Conservation (phyloP, 1,139 yeast species). For the Cylindricascospora bacillispora region DNA sequence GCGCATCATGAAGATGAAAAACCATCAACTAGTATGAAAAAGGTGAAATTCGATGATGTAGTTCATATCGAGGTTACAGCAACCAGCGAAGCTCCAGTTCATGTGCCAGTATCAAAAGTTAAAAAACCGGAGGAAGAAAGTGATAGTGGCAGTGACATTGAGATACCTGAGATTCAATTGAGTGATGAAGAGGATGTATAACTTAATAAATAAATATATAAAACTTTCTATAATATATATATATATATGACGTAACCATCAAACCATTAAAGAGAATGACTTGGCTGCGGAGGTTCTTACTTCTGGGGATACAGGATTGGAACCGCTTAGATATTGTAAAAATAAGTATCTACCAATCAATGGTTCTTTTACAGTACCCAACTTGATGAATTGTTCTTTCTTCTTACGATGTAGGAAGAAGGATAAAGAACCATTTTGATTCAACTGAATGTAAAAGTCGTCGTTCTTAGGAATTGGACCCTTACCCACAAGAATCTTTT, state of each 20-base stretch:
- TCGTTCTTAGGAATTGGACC: conserved; percentile 4
- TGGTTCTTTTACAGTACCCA: conserved; percentile 40
- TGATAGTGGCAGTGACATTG: conserved; percentile 28
- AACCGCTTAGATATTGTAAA: conserved; percentile 43
- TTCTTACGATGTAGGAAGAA: conserved; percentile 30
- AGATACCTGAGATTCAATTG: conserved; percentile 43
- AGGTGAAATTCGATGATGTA: too few species aligned
- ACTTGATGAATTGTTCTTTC: conserved; percentile 18
- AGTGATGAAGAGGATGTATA: conserved; percentile 28
- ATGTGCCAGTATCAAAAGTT: neutral
- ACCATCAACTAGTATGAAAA: too few species aligned
- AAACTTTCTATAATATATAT: too few species aligned
- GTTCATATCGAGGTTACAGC: too few species aligned
- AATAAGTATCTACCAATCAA: conserved; percentile 37
- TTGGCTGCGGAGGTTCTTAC: conserved; percentile 21
- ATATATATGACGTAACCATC: too few species aligned
- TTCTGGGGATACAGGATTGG: conserved; percentile 36
- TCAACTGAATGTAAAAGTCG: conserved; percentile 33
- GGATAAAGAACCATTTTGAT: conserved; percentile 31
- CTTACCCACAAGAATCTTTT: conserved; percentile 3
- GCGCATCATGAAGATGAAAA: too few species aligned
- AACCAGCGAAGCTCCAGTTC: too few species aligned
- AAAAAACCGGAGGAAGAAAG: conserved; percentile 2
- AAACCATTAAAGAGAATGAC: conserved; percentile 32
- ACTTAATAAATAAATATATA: too few species aligned